A percentile compares a stretch with the other conserved stretches of the same genome.
These are phyloP conservation scores for Syncephalis fuscata DNA, from an alignment of 371 early-diverging fungal species.

Conservation along the genomic window DNA sequence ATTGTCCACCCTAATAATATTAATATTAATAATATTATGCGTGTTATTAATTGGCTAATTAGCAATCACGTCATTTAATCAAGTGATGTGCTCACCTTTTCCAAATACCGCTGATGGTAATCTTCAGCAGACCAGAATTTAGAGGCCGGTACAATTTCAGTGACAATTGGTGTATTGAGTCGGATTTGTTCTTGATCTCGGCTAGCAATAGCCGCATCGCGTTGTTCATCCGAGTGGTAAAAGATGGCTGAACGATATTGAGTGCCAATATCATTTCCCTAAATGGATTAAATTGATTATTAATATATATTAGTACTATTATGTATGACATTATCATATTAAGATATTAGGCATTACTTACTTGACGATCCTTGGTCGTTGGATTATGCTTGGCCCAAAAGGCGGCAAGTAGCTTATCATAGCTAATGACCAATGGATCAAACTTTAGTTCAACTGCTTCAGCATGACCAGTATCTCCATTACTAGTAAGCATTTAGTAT, in stretches of 20 bases:
- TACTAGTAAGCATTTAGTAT: conserved; percentile 1
- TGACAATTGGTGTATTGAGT: conserved; percentile 41
- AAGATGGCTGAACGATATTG: conserved; percentile 86
- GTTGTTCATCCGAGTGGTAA: conserved; percentile 57
- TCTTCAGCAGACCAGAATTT: conserved; percentile 77
- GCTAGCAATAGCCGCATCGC: conserved; percentile 47
- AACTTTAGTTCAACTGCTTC: conserved; percentile 68
- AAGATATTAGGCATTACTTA: too few species aligned
- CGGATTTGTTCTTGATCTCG: conserved; percentile 40
- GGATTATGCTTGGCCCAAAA: conserved; percentile 77
- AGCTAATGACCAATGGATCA: conserved; percentile 49
- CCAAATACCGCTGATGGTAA: conserved; percentile 77
- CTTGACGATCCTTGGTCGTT: conserved; percentile 25
- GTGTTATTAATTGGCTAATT: too few species aligned
- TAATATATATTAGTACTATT: conserved; percentile 8
- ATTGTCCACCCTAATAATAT: too few species aligned
- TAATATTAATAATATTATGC: too few species aligned
- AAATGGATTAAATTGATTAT: conserved; percentile 16
- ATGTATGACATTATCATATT: too few species aligned
- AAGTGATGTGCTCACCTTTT: neutral
- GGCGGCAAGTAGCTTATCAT: conserved; percentile 50
- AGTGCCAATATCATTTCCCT: conserved; percentile 53
- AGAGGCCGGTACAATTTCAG: conserved; percentile 49
- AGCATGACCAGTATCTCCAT: conserved; percentile 60
- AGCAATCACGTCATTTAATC: too few species aligned